A percentile compares a stretch with the other conserved stretches of the same genome.
phyloP scores from a whole-genome alignment of 225 moss, liverwort and hornwort genomes.

The Pleurozium schreberi region DNA sequence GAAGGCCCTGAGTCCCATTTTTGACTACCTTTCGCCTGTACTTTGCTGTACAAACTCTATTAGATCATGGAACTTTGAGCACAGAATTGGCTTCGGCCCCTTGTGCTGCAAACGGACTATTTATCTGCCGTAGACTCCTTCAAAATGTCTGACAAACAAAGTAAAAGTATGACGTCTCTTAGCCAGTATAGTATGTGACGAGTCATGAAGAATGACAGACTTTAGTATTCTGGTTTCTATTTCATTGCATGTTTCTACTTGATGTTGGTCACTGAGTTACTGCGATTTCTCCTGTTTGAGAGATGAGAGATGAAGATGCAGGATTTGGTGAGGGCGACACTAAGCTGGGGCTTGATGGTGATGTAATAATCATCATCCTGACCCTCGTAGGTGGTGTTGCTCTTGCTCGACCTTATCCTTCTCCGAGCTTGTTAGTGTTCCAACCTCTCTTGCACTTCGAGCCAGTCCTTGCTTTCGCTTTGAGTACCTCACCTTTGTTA shows the following conservation, averaged over 20 bases:
- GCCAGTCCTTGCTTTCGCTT: background rate
- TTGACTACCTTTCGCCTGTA: slow-evolving; percentile 25
- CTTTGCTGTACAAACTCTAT: slow-evolving; percentile 32
- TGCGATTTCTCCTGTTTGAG: slow-evolving; percentile 12
- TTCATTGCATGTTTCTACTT: slow-evolving; percentile 14
- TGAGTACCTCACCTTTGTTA: background rate
- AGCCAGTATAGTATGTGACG: slow-evolving; percentile 4
- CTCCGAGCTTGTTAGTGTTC: background rate
- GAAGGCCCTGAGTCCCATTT: slow-evolving; percentile 12
- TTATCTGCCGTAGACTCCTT: slow-evolving; percentile 19
- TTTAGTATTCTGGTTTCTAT: slow-evolving; percentile 10
- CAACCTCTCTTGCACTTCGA: background rate
- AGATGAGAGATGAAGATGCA: slow-evolving; percentile 1
- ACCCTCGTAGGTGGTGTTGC: background rate
- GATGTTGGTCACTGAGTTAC: slow-evolving; percentile 7
- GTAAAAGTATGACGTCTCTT: background rate
- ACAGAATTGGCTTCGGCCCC: background rate
- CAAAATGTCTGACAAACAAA: background rate
- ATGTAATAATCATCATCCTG: background rate
- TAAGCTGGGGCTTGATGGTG: background rate
- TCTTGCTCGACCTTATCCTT: background rate
- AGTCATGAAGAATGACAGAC: slow-evolving; percentile 13
- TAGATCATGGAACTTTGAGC: slow-evolving; percentile 15
- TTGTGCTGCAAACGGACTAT: slow-evolving; percentile 15
- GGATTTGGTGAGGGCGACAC: background rate